Base-by-base conservation (phyloP, 352 stramenopile species). In the Globisporangium okanoganense region DNA sequence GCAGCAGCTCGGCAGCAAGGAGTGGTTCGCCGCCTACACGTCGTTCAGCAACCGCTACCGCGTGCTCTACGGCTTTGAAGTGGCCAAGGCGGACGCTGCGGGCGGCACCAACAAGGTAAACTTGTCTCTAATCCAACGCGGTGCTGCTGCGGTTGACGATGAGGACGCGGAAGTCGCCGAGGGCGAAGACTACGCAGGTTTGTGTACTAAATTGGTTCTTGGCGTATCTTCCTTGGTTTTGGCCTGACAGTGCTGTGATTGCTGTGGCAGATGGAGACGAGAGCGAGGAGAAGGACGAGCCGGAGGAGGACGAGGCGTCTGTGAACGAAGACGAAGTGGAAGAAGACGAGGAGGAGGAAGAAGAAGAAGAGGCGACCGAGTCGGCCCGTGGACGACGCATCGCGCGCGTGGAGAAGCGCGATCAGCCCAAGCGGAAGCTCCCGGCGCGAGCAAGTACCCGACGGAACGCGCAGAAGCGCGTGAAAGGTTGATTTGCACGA, bases 1-100 rank as follows among this genome's bases (percentile, higher is more conserved):
- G 60, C 71, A 78, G 31, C 73, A 83, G 25, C 77, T 69, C 25
- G 66, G 78, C 13, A 43, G 69, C 9, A 65, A 76, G 49, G 75
- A 85, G 58, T 92, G 83, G 83, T 79, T 78, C 40, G 74, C 85
- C 36, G 71, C 79, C n/a, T 92, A 85, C 66, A 71, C 70, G 44
- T 69, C 80, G 56, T 92, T 90, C 56, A 92, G 81, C 64, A 71
- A 77, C 27, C 76, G 76, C 59, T 87, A 87, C 61, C 41, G 64
- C 35, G 72, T 66, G 14, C 55, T 87, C 20, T 85, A 87, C 50
- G 78, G 78, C 9, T 82, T 79, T 45, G 50, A 70, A 9, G 29
- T 31, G 31, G 40, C 56, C 14, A 54, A 50, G 40, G 47, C 49
- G 20, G 20, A 20, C 24, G 35, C 36, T 18, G 16, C 40, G 9